Base-by-base conservation (phyloP, 192 early-diverging fungal genomes). In the Phlyctochytrium planicorne region DNA sequence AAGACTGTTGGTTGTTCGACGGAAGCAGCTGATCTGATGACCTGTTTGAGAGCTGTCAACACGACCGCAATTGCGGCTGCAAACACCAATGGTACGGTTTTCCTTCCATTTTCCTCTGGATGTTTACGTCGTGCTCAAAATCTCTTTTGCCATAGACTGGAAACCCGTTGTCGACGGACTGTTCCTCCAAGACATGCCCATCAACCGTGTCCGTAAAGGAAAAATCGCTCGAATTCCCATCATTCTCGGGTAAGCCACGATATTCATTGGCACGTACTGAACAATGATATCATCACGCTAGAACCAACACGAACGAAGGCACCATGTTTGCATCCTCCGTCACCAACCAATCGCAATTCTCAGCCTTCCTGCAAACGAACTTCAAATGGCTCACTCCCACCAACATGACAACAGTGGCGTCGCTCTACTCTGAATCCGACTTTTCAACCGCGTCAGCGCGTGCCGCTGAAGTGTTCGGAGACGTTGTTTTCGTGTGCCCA, bases 401-500 rank as follows among this genome's bases (percentile, higher is more conserved):
- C 40, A 47, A 47, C 40, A 6, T 6, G 40, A 47, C 40, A 6
- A 47, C 40, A 6, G 40, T 47, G 10, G 40, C 40, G 10, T 47
- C 40, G 20, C 40, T 47, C 40, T 47, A 47, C 40, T 20, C 40
- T 20, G 40, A 6, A 6, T 6, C 6, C 40, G 40, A 6, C 10
- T 47, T 47, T 14, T 14, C 55, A 6, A 24, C 55, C 20, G 14
- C 55, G 20, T 10, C 25, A 12, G 12, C 25, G 10, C 27, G 20
- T 25, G 55, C 55, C 55, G 27, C 20, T 4, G 55, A 57, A 29
- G 20, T 57, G 6, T 57, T 57, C 27, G 55, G 55, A 12, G 55
- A 57, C 55, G 16, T 57, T 4, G 20, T 25, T 6, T 57, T 57
- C 25, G 55, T 25, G 6, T 57, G 55, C 55, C 55, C 55, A 20